Percentiles rank a stretch among this genome's conserved stretches.
Conservation (phyloP, 2,329 filamentous ascomycete genomes). For the Microcyclosporella mali region DNA sequence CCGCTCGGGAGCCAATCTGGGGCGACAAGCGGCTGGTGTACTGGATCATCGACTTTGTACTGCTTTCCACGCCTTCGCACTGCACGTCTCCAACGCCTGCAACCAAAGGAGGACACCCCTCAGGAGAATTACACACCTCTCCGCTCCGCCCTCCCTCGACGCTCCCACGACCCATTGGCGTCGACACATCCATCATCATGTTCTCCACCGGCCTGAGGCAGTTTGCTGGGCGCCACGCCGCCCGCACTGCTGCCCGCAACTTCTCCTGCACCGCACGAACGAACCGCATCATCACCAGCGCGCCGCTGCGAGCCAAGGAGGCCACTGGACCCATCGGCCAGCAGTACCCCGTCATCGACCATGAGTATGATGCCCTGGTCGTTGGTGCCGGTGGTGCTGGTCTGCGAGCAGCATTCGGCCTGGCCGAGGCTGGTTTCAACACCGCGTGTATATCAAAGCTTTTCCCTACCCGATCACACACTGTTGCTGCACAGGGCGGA, state of each 20-base stretch:
- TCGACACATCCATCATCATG: slow-evolving; percentile 23
- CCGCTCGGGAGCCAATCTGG: no score
- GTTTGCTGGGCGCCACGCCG: slow-evolving; percentile 26
- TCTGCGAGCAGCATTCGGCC: slow-evolving; percentile 72
- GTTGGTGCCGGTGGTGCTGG: slow-evolving; percentile 78
- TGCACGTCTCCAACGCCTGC: no score
- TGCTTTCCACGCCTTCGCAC: no score
- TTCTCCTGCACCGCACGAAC: slow-evolving; percentile 84
- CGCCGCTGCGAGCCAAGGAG: slow-evolving; percentile 87
- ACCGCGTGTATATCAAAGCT: slow-evolving; percentile 82
- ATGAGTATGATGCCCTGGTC: slow-evolving; percentile 97
- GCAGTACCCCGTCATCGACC: slow-evolving; percentile 96
- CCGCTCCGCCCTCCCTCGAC: no score
- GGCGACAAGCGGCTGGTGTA: no score
- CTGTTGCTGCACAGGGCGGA: slow-evolving; percentile 68
- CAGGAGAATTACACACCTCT: no score
- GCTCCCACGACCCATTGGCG: no score
- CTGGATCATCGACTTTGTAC: no score
- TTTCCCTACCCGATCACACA: slow-evolving; percentile 80
- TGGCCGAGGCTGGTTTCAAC: slow-evolving; percentile 84
- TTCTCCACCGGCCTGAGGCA: slow-evolving; percentile 33
- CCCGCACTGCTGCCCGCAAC: slow-evolving; percentile 45
- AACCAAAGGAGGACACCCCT: no score
- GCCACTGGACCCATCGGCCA: slow-evolving; percentile 77
- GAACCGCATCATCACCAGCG: slow-evolving; percentile 73